phyloP scores from a whole-genome alignment of 1,284 basidiomycete species.

The Cryptococcus maquisensis region DNA sequence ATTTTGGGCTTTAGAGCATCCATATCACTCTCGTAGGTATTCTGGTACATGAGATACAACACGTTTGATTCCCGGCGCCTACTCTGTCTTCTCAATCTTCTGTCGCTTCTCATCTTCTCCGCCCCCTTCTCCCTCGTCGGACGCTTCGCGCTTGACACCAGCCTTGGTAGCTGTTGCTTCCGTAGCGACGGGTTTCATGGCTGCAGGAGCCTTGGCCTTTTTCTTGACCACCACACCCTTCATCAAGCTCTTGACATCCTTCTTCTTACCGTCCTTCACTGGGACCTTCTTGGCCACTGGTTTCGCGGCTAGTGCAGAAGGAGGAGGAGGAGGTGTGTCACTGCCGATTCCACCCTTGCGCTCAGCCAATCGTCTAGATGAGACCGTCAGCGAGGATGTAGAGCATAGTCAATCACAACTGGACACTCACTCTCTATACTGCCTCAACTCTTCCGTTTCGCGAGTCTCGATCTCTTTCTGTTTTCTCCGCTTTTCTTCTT shows the following conservation, averaged over 20 bases:
- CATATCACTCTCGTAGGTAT: too few species aligned
- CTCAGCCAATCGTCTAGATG: slow-evolving; percentile 27
- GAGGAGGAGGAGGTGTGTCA: neutral
- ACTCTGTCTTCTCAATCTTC: too few species aligned
- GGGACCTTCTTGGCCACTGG: neutral
- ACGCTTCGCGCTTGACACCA: neutral
- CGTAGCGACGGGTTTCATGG: neutral
- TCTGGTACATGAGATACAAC: too few species aligned
- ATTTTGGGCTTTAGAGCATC: too few species aligned
- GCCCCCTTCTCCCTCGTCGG: neutral
- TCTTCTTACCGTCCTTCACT: slow-evolving; percentile 14
- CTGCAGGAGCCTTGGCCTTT: slow-evolving; percentile 27
- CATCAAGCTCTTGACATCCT: slow-evolving; percentile 44
- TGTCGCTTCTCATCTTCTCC: neutral
- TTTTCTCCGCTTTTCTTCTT: slow-evolving; percentile 68
- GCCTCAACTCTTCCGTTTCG: slow-evolving; percentile 74
- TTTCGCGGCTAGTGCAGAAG: neutral
- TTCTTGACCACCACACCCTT: slow-evolving; percentile 49
- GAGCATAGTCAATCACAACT: neutral
- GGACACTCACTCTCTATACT: slow-evolving; percentile 64
- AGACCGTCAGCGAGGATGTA: neutral
- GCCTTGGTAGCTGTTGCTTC: too few species aligned
- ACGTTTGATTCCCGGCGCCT: too few species aligned
- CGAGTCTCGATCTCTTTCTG: slow-evolving; percentile 66
- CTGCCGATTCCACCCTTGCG: slow-evolving; percentile 16